Conservation (phyloP, 2,329 filamentous ascomycete species). For the Didymellaceae sp. region DNA sequence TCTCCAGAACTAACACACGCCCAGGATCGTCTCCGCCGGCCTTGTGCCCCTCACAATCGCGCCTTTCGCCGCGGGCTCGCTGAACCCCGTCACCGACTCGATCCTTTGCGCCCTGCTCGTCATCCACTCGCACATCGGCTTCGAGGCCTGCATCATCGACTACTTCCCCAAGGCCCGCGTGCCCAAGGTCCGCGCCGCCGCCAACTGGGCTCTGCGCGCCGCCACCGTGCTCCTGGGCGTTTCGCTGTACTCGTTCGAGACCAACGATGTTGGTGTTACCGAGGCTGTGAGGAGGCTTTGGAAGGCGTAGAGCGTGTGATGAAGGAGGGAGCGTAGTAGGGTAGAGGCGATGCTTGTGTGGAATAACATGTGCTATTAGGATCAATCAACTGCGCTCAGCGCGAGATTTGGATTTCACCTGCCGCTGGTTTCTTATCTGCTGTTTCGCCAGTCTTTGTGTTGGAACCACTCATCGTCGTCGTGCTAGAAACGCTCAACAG, state of each 20-base stretch:
- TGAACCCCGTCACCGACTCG: slow-evolving; percentile 89
- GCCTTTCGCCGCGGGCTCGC: slow-evolving; percentile 88
- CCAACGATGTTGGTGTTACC: slow-evolving; percentile 93
- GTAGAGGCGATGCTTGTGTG: slow-evolving; percentile 10
- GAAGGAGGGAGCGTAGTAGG: background rate
- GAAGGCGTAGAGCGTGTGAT: slow-evolving; percentile 66
- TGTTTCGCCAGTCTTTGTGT: too few species aligned
- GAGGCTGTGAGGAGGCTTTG: slow-evolving; percentile 89
- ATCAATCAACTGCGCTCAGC: slow-evolving; percentile 4
- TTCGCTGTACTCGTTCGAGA: slow-evolving; percentile 98
- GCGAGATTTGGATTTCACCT: too few species aligned
- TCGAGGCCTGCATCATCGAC: slow-evolving; percentile 87
- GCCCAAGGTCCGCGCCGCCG: slow-evolving; percentile 69
- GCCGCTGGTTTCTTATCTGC: too few species aligned
- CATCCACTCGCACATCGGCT: slow-evolving; percentile 94
- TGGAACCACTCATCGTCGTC: too few species aligned
- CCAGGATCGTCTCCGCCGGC: slow-evolving; percentile 75
- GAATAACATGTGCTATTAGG: slow-evolving; percentile 19
- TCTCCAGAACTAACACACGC: background rate
- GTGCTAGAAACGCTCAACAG: too few species aligned
- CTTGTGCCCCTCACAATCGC: slow-evolving; percentile 87
- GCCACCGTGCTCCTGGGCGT: slow-evolving; percentile 82
- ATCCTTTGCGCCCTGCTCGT: slow-evolving; percentile 82
- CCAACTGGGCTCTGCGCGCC: slow-evolving; percentile 79
- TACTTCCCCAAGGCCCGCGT: slow-evolving; percentile 80